These are phyloP conservation scores for Helianthus annuus DNA, from an alignment of 129 eudicot species.

Conservation along the genomic window HanXRQr2.0-SUNRISE NC_035442.2:169101557-169102056, in stretches of 20 bases:
- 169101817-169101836: constrained; percentile 42
- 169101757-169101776: constrained; percentile 28
- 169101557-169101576: background rate
- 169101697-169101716: constrained; percentile 31
- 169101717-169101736: constrained; percentile 1
- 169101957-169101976: constrained; percentile 63
- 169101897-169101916: constrained; percentile 70
- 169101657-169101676: constrained; percentile 23
- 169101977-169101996: background rate
- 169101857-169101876: constrained; percentile 43
- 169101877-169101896: constrained; percentile 52
- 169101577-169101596: background rate
- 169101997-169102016: background rate
- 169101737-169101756: background rate
- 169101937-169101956: constrained; percentile 89
- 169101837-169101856: constrained; percentile 38
- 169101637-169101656: constrained; percentile 13
- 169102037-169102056: background rate
- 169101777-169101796: constrained; percentile 41
- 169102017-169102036: background rate
- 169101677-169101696: constrained; percentile 45
- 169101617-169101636: constrained; percentile 11
- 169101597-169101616: constrained; percentile 22
- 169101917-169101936: constrained; percentile 70
- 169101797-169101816: constrained; percentile 52